Evolutionary conservation across 495 filamentous ascomycete species (phyloP).

Genomic region (Xylaria nigripes): DNA sequence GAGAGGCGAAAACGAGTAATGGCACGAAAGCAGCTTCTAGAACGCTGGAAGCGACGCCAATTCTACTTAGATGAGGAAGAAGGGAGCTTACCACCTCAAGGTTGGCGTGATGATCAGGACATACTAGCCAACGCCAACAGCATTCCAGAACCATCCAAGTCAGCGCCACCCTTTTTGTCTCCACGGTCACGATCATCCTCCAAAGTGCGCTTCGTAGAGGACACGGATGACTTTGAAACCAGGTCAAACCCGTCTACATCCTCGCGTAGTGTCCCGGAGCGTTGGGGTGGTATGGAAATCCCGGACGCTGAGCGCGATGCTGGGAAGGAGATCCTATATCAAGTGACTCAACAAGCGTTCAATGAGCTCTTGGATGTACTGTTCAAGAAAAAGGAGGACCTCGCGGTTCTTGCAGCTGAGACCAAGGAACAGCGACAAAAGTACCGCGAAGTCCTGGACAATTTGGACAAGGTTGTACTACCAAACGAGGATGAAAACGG

Average conservation of each 20-base stretch:
- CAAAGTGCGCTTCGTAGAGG: constrained; percentile 76
- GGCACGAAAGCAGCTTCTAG: constrained; percentile 50
- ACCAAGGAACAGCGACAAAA: constrained; percentile 54
- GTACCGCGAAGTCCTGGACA: constrained; percentile 38
- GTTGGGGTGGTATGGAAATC: constrained; percentile 77
- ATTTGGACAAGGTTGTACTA: constrained; percentile 46
- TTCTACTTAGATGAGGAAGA: constrained; percentile 82
- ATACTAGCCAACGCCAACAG: constrained; percentile 37
- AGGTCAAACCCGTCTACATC: constrained; percentile 74
- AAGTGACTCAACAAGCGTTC: constrained; percentile 80
- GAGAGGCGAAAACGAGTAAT: constrained; percentile 21
- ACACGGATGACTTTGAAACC: constrained; percentile 61
- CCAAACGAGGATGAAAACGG: constrained; percentile 26
- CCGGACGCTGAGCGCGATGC: constrained; percentile 73
- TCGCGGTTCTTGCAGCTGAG: constrained; percentile 58
- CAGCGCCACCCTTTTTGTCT: constrained; percentile 40
- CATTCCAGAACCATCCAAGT: constrained; percentile 33
- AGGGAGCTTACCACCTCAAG: constrained; percentile 54
- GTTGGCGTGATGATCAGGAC: constrained; percentile 56
- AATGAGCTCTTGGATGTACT: constrained; percentile 84
- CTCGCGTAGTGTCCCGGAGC: constrained; percentile 68
- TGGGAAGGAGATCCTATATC: constrained; percentile 82
- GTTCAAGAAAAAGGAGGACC: constrained; percentile 72
- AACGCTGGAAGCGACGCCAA: constrained; percentile 63
- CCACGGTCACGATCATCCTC: constrained; percentile 74